Base-by-base conservation (phyloP, 805 yeast genomes). In the Candida insectorum region DNA sequence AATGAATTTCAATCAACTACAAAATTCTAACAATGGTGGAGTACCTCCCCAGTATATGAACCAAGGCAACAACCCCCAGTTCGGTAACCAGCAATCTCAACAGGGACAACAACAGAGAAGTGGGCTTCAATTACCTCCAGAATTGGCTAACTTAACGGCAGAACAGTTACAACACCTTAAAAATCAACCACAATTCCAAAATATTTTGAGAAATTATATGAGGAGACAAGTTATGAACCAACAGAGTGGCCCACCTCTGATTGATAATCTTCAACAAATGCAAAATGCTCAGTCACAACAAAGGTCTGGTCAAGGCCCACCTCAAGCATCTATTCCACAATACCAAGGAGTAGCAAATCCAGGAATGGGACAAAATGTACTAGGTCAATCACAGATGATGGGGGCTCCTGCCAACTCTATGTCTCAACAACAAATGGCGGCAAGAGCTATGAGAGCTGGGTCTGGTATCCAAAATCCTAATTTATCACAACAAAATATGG, bases 141-240 rank as follows among this genome's bases (percentile, higher is more conserved):
- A 55, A 30, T 35, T 57, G 10, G 52, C 57, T 5, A 60, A 62
- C 32, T 45, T 65, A 24, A 49, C 65, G 15, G 68, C 71, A 15
- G 69, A 65, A 44, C 72, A 62, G 36, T 53, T 63, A 26, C 70
- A 65, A 41, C 69, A 62, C 36, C 48, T 64, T 37, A 60, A 60
- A 39, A 60, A 51, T 41, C 72, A 65, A 44, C 68, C 70, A 3
- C 72, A 65, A 41, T 60, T 62, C 34, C 71, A 60, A 44, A 60
- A 60, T 20, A 60, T 62, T 40, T 51, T 69, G 55, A 48, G 62
- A 30, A 56, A 52, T 40, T 65, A 64, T 50, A 51, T 61, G 41
- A 71, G 69, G 29, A 72, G 50, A 27, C 64, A 60, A 27, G 23
- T 31, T 28, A 44, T 35, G 36, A 36, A 36, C 26, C 44, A 28